Evolutionary conservation across 148 eudicot genomes (phyloP), one percentile per base, ranked within the genome.

Genomic region (Rhododendron molle): DNA sequence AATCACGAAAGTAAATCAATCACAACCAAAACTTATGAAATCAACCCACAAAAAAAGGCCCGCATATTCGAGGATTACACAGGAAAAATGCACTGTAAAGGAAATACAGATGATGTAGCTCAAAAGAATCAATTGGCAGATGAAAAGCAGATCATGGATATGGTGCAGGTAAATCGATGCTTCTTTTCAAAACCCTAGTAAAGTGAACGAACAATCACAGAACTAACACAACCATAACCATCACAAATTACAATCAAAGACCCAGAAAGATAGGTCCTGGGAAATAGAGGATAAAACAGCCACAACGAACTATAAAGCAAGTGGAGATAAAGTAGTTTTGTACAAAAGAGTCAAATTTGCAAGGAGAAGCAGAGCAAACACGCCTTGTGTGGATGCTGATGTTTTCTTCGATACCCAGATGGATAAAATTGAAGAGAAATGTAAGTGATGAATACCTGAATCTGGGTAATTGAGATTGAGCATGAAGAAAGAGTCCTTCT

Each of bases 51-150:
- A 5, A 58, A 58, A 18, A 18, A 20, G 65, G 12, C 77, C 85
- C 0, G 18, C 26, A 43, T 62, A 83, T 69, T 28, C 4, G 23
- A 16, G 5, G 32, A 83, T 73, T 21, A 50, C 32, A 32, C 4
- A 47, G 85, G 74, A 21, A 47, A 83, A 83, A 60, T 1, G 7
- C 2, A 30, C 14, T 16, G 34, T 16, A 56, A 46, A 50, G 7
- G 8, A 82, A 32, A 54, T n/a, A 65, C 32, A 83, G 78, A 47
- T 32, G 20, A 28, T 83, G 78, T 46, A 83, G 85, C 43, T 46
- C 56, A 67, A 44, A 58, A 65, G 77, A 3, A 43, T 43, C 56
- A 82, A n/a, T 16, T 83, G 30, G 30, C n/a, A 36, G 8, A 1
- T 15, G 30, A 67, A 44, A 82, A 40, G 16, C 76, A 43, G 58